These are phyloP conservation scores for Stropharia rugosoannulata DNA, from an alignment of 768 basidiomycete genomes.

Conservation along the genomic window DNA sequence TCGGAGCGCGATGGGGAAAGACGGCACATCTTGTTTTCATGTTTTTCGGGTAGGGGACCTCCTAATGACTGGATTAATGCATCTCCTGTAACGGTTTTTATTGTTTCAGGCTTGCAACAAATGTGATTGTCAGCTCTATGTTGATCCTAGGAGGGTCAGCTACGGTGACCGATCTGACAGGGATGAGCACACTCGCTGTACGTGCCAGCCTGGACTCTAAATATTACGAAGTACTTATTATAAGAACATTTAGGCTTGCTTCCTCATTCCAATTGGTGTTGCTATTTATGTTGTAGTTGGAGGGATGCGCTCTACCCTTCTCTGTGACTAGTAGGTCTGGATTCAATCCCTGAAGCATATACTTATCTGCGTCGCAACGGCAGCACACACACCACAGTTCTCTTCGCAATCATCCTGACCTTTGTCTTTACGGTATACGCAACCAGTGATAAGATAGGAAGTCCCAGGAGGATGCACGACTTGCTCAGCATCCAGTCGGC, in stretches of 20 bases:
- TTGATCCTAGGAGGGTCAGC: constrained; percentile 80
- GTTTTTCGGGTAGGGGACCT: constrained; percentile 67
- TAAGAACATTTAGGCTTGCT: constrained; percentile 59
- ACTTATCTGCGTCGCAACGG: not conserved
- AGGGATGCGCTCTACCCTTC: constrained; percentile 82
- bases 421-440: constrained; percentile 81
- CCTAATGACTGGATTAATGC: not conserved
- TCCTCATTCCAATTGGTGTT: constrained; percentile 87
- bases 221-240: not conserved
- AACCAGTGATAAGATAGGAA: constrained; percentile 78
- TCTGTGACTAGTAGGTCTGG: constrained; percentile 79
- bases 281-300: constrained; percentile 87
- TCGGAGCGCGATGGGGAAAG: constrained; percentile 77
- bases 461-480: constrained; percentile 73
- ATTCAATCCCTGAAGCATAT: not conserved
- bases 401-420: constrained; percentile 82
- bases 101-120: constrained; percentile 68
- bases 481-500: constrained; percentile 63
- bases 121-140: constrained; percentile 90
- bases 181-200: constrained; percentile 85
- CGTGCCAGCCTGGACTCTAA: constrained; percentile 12
- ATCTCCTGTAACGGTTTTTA: not conserved
- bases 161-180: constrained; percentile 84
- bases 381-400: constrained; percentile 84
- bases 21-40: constrained; percentile 82